Percentiles rank a stretch among this genome's conserved stretches.
Conservation (phyloP, 2,329 filamentous ascomycete species). For the Achaetomium macrosporum region DNA sequence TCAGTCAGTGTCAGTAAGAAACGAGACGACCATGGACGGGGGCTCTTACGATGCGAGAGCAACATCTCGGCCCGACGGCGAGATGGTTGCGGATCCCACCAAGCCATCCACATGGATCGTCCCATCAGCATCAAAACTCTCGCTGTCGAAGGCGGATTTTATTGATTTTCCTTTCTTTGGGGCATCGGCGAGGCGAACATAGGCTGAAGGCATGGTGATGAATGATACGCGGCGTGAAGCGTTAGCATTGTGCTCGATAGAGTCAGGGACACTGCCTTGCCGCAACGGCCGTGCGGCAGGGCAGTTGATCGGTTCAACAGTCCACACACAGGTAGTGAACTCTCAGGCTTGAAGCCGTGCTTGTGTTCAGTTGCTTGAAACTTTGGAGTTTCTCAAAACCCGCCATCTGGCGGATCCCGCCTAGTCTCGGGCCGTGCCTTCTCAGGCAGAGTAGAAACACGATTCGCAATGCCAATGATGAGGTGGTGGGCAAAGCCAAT, state of each 20-base stretch:
- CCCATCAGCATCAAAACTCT: conserved; percentile 79
- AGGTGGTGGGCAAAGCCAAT: too few relatives aligned
- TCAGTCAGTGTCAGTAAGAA: neutral
- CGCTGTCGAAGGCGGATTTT: conserved; percentile 72
- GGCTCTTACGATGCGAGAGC: conserved; percentile 68
- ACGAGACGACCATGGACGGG: neutral
- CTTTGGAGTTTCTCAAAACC: neutral
- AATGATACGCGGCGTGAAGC: conserved; percentile 1
- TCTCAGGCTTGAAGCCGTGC: too few relatives aligned
- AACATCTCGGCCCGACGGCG: conserved; percentile 82
- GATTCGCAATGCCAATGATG: too few relatives aligned
- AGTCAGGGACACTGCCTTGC: neutral
- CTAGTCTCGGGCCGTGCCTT: neutral
- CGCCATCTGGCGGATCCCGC: conserved; percentile 5
- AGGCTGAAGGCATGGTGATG: conserved; percentile 42
- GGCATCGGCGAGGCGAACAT: conserved; percentile 36
- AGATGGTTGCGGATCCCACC: conserved; percentile 88
- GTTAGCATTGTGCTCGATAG: conserved; percentile 1
- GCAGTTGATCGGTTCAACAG: too few relatives aligned
- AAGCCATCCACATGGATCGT: conserved; percentile 75
- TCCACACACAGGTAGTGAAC: too few relatives aligned
- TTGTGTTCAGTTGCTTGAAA: neutral
- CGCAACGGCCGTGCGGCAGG: neutral
- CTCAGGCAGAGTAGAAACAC: neutral
- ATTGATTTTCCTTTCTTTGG: conserved; percentile 54